Evolutionary conservation across 2,329 filamentous ascomycete genomes (phyloP), one percentile per base, ranked within the genome.

Genomic region (Knufia fluminis): DNA sequence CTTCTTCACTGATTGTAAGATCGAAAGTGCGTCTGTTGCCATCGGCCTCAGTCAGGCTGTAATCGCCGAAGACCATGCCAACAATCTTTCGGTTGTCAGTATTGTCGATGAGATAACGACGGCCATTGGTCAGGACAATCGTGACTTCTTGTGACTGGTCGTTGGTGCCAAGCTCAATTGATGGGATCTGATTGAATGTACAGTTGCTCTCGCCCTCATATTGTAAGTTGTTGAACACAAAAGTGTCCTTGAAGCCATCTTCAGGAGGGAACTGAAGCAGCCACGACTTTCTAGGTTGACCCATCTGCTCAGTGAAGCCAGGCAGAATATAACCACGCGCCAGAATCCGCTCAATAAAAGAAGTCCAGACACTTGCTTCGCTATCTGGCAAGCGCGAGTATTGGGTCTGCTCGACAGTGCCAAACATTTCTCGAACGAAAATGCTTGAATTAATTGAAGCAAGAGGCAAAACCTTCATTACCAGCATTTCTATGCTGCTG

Each of bases 401-500:
- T 16, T 38, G 57, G 16, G 54, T 51, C 36, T 61, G 54, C 39
- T 53, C 54, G 8, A 56, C 58, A 8, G 53, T 52, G 17, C n/a
- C n/a, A n/a, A 62, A 44, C 39, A 60, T 46, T 2, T 54, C 53
- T 3, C 47, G 55, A 14, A 62, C 48, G 45, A 63, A 62, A 12
- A 62, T 56, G n/a, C 57, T 49, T 8, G 59, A 51, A 46, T 63
- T 63, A 41, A 62, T 62, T 4, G 61, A 61, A 38, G 54, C 50
- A 10, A 62, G 50, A 12, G 61, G 61, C 14, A 64, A 53, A 17
- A 63, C 60, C 43, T 62, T 64, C 4, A 62, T 47, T 40, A 61
- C 51, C 2, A 60, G 40, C 10, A 62, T 35, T 35, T 63, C 61
- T 9, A 63, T 33, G 40, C 52, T 46, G 4, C 35, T 44, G 19